Conservation (phyloP, 352 stramenopile genomes). For the Pythium diclinum region DNA sequence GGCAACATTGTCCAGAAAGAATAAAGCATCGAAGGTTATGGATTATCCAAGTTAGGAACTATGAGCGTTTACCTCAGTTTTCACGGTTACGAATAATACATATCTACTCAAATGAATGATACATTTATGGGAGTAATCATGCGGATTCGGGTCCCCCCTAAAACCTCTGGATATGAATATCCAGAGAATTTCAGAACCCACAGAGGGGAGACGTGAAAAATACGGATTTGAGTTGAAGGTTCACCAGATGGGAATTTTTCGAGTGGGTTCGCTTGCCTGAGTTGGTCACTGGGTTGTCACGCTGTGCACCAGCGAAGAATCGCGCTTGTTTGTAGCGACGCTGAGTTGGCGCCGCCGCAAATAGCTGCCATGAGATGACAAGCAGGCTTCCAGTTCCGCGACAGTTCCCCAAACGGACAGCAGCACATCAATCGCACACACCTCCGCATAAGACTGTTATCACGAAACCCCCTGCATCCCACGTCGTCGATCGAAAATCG, state of each 20-base stretch:
- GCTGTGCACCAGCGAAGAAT: neutral
- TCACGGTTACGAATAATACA: too few relatives aligned
- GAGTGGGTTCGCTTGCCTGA: neutral
- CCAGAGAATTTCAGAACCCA: neutral
- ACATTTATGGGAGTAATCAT: too few relatives aligned
- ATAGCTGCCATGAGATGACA: constrained; percentile 6
- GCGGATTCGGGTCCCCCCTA: too few relatives aligned
- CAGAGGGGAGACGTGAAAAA: neutral
- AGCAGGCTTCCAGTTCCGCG: neutral
- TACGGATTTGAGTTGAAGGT: neutral
- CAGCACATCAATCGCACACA: neutral
- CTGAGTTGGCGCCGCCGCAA: neutral
- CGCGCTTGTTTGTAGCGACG: neutral
- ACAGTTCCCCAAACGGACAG: constrained; percentile 1
- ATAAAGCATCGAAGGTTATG: too few relatives aligned
- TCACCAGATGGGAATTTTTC: neutral
- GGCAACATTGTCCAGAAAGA: too few relatives aligned
- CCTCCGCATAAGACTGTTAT: constrained; percentile 1
- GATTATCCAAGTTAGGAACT: too few relatives aligned
- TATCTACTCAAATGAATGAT: too few relatives aligned
- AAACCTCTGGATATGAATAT: too few relatives aligned
- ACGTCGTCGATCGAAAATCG: neutral
- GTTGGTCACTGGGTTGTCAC: neutral
- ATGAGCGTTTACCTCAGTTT: too few relatives aligned
- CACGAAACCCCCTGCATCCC: neutral